phyloP scores from a whole-genome alignment of 2,329 filamentous ascomycete genomes.

The Pseudopyrenochaeta lycopersici region DNA sequence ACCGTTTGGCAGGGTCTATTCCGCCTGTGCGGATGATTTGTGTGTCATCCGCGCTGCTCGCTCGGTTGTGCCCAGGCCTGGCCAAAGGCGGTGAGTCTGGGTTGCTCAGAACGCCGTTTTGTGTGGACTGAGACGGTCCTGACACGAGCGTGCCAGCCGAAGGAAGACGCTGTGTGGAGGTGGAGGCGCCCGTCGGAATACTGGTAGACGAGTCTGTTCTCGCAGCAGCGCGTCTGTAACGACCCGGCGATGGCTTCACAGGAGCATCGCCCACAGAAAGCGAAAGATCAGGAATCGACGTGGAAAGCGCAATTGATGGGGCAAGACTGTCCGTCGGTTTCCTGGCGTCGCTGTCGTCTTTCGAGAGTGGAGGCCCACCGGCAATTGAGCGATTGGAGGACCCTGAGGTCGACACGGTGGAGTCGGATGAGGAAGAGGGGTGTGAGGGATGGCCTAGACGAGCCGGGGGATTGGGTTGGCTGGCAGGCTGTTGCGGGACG shows the following conservation, averaged over 20 bases:
- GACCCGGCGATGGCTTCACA: slow-evolving; percentile 77
- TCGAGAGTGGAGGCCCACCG: slow-evolving; percentile 48
- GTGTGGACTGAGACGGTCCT: slow-evolving; percentile 64
- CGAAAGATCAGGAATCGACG: slow-evolving; percentile 63
- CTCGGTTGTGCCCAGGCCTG: slow-evolving; percentile 63
- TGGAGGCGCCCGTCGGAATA: slow-evolving; percentile 36
- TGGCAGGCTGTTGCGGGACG: slow-evolving; percentile 50
- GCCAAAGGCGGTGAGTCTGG: slow-evolving; percentile 24
- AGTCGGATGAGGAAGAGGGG: slow-evolving; percentile 53
- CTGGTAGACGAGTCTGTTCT: slow-evolving; percentile 60
- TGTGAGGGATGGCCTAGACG: slow-evolving; percentile 49
- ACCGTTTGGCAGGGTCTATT: slow-evolving; percentile 76
- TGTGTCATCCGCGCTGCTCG: slow-evolving; percentile 74
- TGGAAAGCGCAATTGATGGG: slow-evolving; percentile 60
- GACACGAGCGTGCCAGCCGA: slow-evolving; percentile 53
- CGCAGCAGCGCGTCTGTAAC: slow-evolving; percentile 77
- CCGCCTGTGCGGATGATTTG: slow-evolving; percentile 65
- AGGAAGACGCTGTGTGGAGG: slow-evolving; percentile 43
- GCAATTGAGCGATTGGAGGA: slow-evolving; percentile 59
- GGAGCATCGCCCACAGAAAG: slow-evolving; percentile 65
- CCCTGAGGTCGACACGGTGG: slow-evolving; percentile 58
- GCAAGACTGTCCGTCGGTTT: slow-evolving; percentile 51
- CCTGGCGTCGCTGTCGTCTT: slow-evolving; percentile 59
- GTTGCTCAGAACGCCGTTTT: slow-evolving; percentile 63
- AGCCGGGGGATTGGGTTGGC: slow-evolving; percentile 28